Evolutionary conservation across 139 green algal species (phyloP), one percentile per base, ranked within the genome.

Genomic region (Closterium sp.): DNA sequence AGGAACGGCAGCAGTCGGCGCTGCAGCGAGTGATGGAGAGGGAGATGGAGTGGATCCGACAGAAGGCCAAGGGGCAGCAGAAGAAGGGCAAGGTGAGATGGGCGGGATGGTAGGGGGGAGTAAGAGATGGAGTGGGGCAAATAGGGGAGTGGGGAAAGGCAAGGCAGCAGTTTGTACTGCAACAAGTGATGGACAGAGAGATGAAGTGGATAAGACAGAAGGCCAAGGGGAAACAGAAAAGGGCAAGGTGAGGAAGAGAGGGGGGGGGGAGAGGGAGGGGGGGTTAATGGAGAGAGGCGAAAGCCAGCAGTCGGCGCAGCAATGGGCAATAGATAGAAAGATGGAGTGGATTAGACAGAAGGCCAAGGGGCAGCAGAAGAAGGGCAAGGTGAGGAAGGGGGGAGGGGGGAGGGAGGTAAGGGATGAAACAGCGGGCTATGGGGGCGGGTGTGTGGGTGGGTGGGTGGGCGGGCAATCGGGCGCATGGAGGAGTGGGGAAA

Each of bases 201-300:
- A 94, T 97, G 84, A 95, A 97, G 86, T 97, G 94, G 91, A 94
- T 96, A 32, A 87, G 92, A 34, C 85, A 43, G 55, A 93, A 95
- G 83, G 95, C 95, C 76, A 97, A 98, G 95, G 97, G 96, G 3
- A 96, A 97, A 94, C 96, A 97, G 94, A 97, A 97, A 98, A 98
- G 95, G 96, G 96, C 33, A 94, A 96, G 86, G 96, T 95, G 83
- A 86, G 83, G 7, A 16, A 84, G 69, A 12, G 69, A 12, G 36
- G 36, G 36, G 36, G 36, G 36, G 4, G 36, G 36, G 36, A 6
- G 36, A 6, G 36, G 36, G 6, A 4, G 36, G 36, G 36, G 4
- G 36, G 36, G 36, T 55, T 55, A 55, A 6, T 55, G 36, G 36
- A 55, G 36, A 6, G 36, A n/a, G n/a, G n/a, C n/a, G 33, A 90